Base-by-base conservation (phyloP, 345 rosid genomes). In the Eutrema japonicum region DNA sequence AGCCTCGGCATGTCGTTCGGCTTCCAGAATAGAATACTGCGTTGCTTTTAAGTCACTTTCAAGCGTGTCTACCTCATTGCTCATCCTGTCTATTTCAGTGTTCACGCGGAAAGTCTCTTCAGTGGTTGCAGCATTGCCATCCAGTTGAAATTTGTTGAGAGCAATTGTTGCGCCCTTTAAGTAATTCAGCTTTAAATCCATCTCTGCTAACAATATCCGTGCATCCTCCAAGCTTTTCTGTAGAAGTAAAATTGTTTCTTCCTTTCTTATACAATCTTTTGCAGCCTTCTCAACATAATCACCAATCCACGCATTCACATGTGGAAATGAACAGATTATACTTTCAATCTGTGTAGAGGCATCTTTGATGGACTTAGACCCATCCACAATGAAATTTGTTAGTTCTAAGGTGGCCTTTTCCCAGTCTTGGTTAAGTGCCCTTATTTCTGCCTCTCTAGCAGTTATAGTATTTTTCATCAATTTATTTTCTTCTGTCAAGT, bases 191-290 rank as follows among this genome's bases (percentile, higher is more conserved):
- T 86, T 93, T 79, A 83, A 77, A 68, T 91, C 91, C 98, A 91
- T 84, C 53, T 86, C 98, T 51, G 64, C 50, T 43, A 84, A 83
- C 86, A 85, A 80, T 77, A 82, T 83, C 77, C 82, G 88, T 68
- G 98, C 91, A 71, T 88, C 92, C 83, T 88, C 94, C 83, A 93
- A 85, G 83, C 96, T 87, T 81, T 80, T 83, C 78, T 93, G 89
- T 47, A 93, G 85, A 63, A 78, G 82, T 65, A 85, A 79, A 70
- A 89, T 85, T 60, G 83, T 80, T 81, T 89, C 92, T 79, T 93
- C 97, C 81, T 91, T 91, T 73, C 85, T 88, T 60, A 89, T 80
- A 84, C 91, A 93, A 70, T 80, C 85, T 79, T 75, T 81, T 61
- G 90, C 92, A 70, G 91, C 94, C 81, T 80, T 83, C 86, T 85